Evolutionary conservation across 2,329 filamentous ascomycete genomes (phyloP), one percentile per base, ranked within the genome.

Genomic region (Phoma sp.): DNA sequence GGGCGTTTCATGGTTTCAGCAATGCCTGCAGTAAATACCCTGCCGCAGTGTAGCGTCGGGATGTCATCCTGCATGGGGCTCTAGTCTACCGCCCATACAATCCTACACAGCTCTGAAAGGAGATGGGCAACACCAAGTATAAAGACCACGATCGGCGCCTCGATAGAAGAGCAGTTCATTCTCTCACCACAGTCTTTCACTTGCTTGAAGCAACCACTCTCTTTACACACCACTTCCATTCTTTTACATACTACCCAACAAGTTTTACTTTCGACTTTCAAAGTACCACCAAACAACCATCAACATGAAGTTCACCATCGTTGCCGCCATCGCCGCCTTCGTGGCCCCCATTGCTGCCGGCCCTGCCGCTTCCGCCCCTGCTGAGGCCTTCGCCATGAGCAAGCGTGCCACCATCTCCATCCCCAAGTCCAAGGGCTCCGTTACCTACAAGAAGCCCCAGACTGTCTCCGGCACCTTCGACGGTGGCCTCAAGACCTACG

Each of bases 401-500:
- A 73, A 71, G 67, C 70, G 71, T 29, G 70, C 70, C 43, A 53
- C 60, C 25, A 58, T 74, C 49, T 63, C 70, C 17, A 52, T 74
- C 39, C 71, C 71, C 32, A 47, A 61, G 8, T 74, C 71, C 59
- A 67, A 69, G 63, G 71, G 71, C 47, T 62, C 63, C 21, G 70
- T 72, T 36, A 73, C 67, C 54, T 64, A 55, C 58, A 67, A 63
- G 58, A 50, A 51, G 31, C 22, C 66, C 36, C 61, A 69, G 62
- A 10, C 33, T 15, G 55, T 74, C 45, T 60, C 51, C 10, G 71
- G 68, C 41, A 59, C 57, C 36, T 73, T 72, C 40, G 71, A 73
- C 53, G 71, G 71, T 60, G 70, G 70, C 17, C 62, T 72, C 44
- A 70, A 72, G 68, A 69, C 65, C 49, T 74, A 70, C 56, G 71